Evolutionary conservation across 805 yeast genomes (phyloP), one percentile per base, ranked within the genome.

Genomic region (Ogataea chonburiensis): DNA sequence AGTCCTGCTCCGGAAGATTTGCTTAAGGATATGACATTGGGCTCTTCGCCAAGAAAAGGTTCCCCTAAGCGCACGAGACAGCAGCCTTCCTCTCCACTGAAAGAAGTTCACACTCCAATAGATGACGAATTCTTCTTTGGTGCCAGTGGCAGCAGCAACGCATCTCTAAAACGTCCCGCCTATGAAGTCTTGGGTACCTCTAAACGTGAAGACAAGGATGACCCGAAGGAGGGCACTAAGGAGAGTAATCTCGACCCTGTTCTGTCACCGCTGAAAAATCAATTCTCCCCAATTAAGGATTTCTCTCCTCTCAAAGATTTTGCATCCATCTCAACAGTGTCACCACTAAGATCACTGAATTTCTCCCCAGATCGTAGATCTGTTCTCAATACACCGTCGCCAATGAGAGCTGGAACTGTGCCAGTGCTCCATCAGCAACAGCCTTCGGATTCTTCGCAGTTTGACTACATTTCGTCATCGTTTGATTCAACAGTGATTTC

Each of bases 31-130:
- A 32, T 47, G 38, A 49, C 57, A 7, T 33, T 52, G 24, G 63
- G 63, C 3, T 59, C 64, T 13, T 56, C 63, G 10, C 64, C 64
- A 13, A 38, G 64, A 25, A 56, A 32, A 29, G 34, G 35, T 2
- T 55, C 62, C 3, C 60, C 62, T 3, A 50, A 42, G 17, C 39
- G 51, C 27, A 43, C 42, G 23, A 32, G 45, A 34, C 37, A 30
- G 17, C 13, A 15, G 8, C 29, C 31, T n/a, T 12, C 25, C 7
- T 30, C 34, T 7, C 30, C 38, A 9, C 31, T 33, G 22, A 47
- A 37, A 21, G 37, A 31, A 14, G 34, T 43, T 3, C 33, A 37
- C 7, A 50, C 55, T 11, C 55, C 55, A 3, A 16, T 49, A 27
- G 48, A 41, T 5, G 61, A 57, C 21, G 58, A 57, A 12, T 46